A percentile compares a stretch with the other conserved stretches of the same genome.
Evolutionary conservation across 2,329 filamentous ascomycete species (phyloP).

Genomic region (Fusarium sp.): DNA sequence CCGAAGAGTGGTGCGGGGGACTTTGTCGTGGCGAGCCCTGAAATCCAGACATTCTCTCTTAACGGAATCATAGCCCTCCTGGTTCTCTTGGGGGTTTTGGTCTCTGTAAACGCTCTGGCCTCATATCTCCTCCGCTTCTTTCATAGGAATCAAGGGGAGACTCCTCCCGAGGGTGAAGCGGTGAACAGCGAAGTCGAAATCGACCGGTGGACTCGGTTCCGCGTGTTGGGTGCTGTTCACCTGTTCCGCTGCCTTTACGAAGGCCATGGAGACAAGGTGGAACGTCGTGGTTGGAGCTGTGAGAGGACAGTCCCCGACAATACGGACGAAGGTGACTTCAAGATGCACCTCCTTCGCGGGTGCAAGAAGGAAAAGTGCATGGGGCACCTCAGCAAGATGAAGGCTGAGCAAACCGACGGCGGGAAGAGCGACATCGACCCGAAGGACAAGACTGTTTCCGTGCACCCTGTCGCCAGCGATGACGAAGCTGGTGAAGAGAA

Average conservation of each 20-base stretch:
- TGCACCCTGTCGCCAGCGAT: neutral
- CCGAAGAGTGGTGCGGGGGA: neutral
- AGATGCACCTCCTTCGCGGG: neutral
- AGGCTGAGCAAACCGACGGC: neutral
- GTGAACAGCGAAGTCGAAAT: neutral
- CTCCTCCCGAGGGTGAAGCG: too few relatives aligned
- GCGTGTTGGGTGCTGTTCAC: neutral
- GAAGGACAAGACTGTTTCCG: neutral
- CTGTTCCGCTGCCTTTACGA: neutral
- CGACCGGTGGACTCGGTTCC: neutral
- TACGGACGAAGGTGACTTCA: neutral
- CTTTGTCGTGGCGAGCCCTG: neutral
- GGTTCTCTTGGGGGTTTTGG: neutral
- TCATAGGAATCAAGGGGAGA: neutral
- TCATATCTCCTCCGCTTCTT: neutral
- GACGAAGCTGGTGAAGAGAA: neutral
- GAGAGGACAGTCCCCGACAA: neutral
- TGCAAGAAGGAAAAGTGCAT: neutral
- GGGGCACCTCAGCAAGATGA: neutral
- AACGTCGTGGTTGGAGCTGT: neutral
- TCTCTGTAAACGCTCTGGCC: too few relatives aligned
- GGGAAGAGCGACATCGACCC: neutral
- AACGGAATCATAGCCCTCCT: neutral
- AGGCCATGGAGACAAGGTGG: neutral
- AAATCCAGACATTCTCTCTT: conserved; percentile 1